Percentiles rank a stretch among this genome's conserved stretches.
Conservation (phyloP, 2,329 filamentous ascomycete genomes). For the Sporothrix brasiliensis region DNA sequence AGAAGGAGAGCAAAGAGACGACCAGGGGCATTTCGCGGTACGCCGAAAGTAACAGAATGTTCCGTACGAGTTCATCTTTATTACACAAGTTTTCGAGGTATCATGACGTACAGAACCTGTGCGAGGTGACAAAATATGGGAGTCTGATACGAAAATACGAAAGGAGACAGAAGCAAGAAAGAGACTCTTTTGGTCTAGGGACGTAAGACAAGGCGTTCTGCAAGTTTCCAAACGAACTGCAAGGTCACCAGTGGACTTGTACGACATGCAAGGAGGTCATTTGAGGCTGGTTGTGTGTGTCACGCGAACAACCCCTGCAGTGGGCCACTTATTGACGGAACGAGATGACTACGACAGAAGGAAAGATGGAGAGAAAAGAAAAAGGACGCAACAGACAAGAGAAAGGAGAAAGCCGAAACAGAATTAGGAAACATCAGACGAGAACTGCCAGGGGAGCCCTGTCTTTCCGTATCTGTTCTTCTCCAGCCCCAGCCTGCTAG, state of each 20-base stretch:
- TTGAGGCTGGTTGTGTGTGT: slow-evolving; percentile 13
- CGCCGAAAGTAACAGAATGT: background rate
- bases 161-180: background rate
- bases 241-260: background rate
- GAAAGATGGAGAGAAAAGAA: background rate
- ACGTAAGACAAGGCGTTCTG: slow-evolving; percentile 2
- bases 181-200: background rate
- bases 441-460: background rate
- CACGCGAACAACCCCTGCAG: background rate
- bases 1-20: background rate
- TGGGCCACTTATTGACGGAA: background rate
- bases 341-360: background rate
- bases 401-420: background rate
- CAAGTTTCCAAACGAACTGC: background rate
- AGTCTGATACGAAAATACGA: background rate
- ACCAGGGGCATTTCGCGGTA: background rate
- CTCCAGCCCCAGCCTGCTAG: background rate
- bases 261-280: background rate
- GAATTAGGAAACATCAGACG: slow-evolving; percentile 5
- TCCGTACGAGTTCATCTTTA: background rate
- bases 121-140: background rate
- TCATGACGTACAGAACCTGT: slow-evolving; percentile 2
- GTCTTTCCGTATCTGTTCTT: background rate
- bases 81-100: background rate
- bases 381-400: too few species aligned